Percentiles rank a stretch among this genome's conserved stretches.
phyloP scores from a whole-genome alignment of 2,329 filamentous ascomycete species.

The Chrysosphaeria jannelii region DNA sequence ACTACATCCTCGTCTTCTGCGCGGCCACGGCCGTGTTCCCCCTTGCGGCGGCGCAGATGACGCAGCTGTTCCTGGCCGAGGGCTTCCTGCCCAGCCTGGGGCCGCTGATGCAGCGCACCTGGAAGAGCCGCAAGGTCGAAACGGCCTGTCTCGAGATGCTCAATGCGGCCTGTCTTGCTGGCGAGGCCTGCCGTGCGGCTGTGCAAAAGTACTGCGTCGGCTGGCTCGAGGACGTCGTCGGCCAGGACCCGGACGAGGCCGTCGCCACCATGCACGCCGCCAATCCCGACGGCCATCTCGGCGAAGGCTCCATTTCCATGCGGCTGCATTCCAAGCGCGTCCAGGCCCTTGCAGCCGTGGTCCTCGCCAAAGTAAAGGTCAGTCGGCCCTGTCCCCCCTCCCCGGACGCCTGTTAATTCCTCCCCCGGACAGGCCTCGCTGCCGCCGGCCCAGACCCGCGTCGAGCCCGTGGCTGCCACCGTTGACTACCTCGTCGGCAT shows the following conservation, averaged over 20 bases:
- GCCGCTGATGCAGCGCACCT: conserved; percentile 45
- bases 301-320: conserved; percentile 27
- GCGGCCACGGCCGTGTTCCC: conserved; percentile 76
- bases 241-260: conserved; percentile 31
- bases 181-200: conserved; percentile 43
- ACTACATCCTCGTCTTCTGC: conserved; percentile 75
- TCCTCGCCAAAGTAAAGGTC: conserved; percentile 48
- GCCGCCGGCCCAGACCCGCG: no score
- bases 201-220: conserved; percentile 60
- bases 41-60: conserved; percentile 43
- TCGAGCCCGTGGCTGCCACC: conserved; percentile 24
- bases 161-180: conserved; percentile 68
- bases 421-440: no score
- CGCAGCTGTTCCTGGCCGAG: conserved; percentile 60
- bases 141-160: conserved; percentile 67
- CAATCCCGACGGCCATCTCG: conserved; percentile 25
- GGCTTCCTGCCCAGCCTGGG: conserved; percentile 57
- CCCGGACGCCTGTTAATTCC: no score
- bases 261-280: conserved; percentile 17
- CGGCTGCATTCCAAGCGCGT: conserved; percentile 28
- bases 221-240: conserved; percentile 66
- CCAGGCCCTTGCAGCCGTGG: conserved; percentile 37
- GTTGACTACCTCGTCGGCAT: conserved; percentile 33
- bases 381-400: no score
- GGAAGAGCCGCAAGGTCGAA: conserved; percentile 65